Percentiles rank a stretch among this genome's conserved stretches.
phyloP scores from a whole-genome alignment of 345 rosid genomes.

The Fremontodendron californicum region DNA sequence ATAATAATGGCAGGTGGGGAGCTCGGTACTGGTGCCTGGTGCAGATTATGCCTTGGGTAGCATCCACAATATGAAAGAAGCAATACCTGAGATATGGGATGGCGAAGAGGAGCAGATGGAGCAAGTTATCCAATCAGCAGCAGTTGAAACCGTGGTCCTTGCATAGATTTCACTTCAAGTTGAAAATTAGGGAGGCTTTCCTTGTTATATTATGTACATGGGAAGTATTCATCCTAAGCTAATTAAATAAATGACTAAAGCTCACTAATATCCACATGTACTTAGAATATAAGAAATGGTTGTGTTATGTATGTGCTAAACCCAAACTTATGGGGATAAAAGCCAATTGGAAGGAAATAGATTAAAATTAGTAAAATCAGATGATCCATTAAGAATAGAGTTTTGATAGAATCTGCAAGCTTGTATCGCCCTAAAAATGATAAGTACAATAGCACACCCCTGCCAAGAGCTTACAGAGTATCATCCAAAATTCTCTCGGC shows the following conservation, averaged over 20 bases:
- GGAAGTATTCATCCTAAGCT: conserved; percentile 7
- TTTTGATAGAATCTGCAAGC: neutral
- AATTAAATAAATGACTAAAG: neutral
- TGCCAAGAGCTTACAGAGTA: neutral
- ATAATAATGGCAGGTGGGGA: conserved; percentile 56
- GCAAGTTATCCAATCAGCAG: conserved; percentile 48
- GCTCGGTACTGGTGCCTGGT: conserved; percentile 53
- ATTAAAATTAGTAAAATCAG: neutral
- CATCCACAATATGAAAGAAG: conserved; percentile 81
- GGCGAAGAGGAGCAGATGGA: conserved; percentile 50
- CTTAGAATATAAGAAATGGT: neutral
- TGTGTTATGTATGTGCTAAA: neutral
- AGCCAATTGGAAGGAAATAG: neutral
- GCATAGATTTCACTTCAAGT: conserved; percentile 37
- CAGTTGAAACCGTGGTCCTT: conserved; percentile 57
- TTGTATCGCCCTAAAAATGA: neutral
- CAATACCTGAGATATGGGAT: conserved; percentile 80
- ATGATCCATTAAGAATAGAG: neutral
- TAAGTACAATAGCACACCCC: neutral
- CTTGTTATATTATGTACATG: neutral
- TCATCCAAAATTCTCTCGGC: conserved; percentile 10
- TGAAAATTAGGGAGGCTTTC: neutral
- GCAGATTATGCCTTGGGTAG: conserved; percentile 74
- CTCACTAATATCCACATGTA: neutral
- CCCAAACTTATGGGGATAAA: neutral